Conservation (phyloP, 2,329 filamentous ascomycete genomes). For the Fusarium xylarioides region DNA sequence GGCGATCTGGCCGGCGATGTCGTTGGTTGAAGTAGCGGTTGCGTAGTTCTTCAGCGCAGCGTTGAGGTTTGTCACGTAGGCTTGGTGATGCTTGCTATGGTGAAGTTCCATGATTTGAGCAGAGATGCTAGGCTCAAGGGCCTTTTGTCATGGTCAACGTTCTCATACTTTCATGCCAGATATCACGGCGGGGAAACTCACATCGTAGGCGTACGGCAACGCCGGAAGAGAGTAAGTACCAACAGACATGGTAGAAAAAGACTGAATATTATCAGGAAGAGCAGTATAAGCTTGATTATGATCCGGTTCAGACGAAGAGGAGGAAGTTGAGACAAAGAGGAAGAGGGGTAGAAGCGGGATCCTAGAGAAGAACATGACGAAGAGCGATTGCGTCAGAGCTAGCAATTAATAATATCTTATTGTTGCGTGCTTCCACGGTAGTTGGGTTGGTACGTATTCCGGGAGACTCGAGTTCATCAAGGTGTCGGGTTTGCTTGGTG, state of each 20-base stretch:
- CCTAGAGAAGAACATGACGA: constrained; percentile 14
- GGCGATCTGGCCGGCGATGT: constrained; percentile 71
- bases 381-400: constrained; percentile 31
- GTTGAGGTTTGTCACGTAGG: constrained; percentile 82
- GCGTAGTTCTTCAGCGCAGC: constrained; percentile 68
- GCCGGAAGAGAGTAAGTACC: constrained; percentile 67
- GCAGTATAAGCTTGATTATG: not conserved
- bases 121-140: constrained; percentile 78
- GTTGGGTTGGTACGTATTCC: not conserved
- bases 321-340: constrained; percentile 10
- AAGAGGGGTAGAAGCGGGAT: constrained; percentile 32
- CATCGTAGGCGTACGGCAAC: constrained; percentile 76
- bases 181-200: constrained; percentile 50
- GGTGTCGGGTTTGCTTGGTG: not conserved
- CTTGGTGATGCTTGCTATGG: constrained; percentile 80
- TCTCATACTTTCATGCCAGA: no score
- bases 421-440: not conserved
- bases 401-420: constrained; percentile 5
- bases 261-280: not conserved
- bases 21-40: constrained; percentile 62
- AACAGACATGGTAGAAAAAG: constrained; percentile 47
- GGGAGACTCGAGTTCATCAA: constrained; percentile 23
- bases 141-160: constrained; percentile 53
- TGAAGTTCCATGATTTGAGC: constrained; percentile 84
- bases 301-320: not conserved